phyloP scores from a whole-genome alignment of 768 basidiomycete genomes.

The Psilocybe cubensis region DNA sequence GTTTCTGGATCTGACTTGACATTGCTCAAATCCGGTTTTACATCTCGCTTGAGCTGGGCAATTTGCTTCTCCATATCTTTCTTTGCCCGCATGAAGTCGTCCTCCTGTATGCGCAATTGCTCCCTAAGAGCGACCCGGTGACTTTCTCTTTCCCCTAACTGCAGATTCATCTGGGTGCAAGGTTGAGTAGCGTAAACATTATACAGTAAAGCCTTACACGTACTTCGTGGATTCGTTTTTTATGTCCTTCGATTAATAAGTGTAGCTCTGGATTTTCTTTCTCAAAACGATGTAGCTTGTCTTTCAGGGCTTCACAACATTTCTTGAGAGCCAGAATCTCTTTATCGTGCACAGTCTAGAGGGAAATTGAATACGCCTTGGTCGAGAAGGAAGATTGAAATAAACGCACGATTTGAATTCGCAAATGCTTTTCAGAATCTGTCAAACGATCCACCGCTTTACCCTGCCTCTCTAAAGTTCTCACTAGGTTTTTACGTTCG shows the following conservation, averaged over 20 bases:
- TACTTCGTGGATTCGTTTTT: conserved; percentile 43
- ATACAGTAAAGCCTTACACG: conserved; percentile 7
- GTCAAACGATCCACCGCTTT: conserved; percentile 66
- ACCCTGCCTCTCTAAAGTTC: conserved; percentile 50
- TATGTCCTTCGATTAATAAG: conserved; percentile 39
- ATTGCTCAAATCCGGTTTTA: conserved; percentile 7
- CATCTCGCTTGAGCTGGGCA: conserved; percentile 45
- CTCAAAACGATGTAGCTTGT: conserved; percentile 36
- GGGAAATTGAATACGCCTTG: background rate
- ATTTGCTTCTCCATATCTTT: conserved; percentile 56
- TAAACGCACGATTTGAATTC: conserved; percentile 53
- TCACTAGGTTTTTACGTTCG: conserved; percentile 68
- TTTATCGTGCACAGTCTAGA: conserved; percentile 41
- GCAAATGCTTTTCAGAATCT: conserved; percentile 65
- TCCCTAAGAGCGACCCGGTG: conserved; percentile 32
- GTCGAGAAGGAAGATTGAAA: background rate
- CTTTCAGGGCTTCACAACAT: conserved; percentile 26
- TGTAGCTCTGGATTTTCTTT: conserved; percentile 43
- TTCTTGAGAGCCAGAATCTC: conserved; percentile 40
- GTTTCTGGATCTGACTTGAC: conserved; percentile 26
- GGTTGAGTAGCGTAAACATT: background rate
- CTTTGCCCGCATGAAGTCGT: conserved; percentile 48
- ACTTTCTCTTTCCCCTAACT: conserved; percentile 38
- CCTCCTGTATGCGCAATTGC: conserved; percentile 49
- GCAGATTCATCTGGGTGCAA: conserved; percentile 15